phyloP scores from a whole-genome alignment of 768 basidiomycete genomes.

The Agaricus sinodeliciosus region DNA sequence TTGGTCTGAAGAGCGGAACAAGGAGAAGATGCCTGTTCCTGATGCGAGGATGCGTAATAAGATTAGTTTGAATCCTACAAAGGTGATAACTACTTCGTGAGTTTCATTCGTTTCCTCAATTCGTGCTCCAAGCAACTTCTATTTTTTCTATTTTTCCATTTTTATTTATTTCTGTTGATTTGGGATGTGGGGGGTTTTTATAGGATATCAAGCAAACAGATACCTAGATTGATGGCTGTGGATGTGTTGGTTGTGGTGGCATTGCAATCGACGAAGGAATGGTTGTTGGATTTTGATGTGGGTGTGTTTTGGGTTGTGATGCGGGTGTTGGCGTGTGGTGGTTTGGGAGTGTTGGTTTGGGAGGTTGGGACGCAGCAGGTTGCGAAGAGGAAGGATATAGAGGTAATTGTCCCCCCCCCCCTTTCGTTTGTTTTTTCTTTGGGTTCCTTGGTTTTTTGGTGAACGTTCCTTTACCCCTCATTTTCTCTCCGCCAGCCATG shows the following conservation, averaged over 20 bases:
- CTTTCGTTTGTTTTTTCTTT: not conserved
- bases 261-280: constrained; percentile 59
- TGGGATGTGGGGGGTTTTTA: not conserved
- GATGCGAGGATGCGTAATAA: constrained; percentile 63
- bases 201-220: constrained; percentile 46
- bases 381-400: constrained; percentile 47
- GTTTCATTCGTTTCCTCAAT: constrained; percentile 17
- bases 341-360: constrained; percentile 58
- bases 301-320: constrained; percentile 75
- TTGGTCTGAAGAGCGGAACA: not conserved
- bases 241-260: constrained; percentile 60
- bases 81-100: constrained; percentile 48
- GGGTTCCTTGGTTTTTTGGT: not conserved
- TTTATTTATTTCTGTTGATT: not conserved
- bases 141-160: no score
- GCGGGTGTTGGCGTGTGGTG: constrained; percentile 66
- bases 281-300: constrained; percentile 58
- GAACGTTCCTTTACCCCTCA: not conserved
- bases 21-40: constrained; percentile 47
- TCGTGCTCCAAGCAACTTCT: no score
- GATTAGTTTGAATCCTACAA: constrained; percentile 53
- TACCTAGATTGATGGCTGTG: constrained; percentile 52
- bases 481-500: no score
- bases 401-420: constrained; percentile 31
- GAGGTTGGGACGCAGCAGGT: constrained; percentile 48